Evolutionary conservation across 2,329 filamentous ascomycete genomes (phyloP).

Genomic region (Dryadomyces quercus-mongolicae): DNA sequence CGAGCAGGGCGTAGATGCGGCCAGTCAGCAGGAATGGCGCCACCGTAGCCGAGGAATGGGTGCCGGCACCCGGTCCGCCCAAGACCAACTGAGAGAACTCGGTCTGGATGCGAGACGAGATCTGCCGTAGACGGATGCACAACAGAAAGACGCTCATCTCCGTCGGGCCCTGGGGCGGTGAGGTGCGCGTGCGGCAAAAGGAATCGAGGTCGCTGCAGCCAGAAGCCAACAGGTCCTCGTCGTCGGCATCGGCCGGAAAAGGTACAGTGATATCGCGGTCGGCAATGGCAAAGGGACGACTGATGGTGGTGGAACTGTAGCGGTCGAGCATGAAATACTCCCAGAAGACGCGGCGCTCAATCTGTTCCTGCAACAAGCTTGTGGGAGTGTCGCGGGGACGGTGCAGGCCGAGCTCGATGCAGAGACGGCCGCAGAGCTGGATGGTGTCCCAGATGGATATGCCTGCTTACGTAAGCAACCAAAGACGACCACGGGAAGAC

Average conservation of each 20-base stretch:
- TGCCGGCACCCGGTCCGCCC: background rate
- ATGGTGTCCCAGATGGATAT: slow-evolving; percentile 4
- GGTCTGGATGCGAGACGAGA: slow-evolving; percentile 4
- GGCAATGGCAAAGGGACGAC: slow-evolving; percentile 27
- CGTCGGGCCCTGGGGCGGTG: background rate
- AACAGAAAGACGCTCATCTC: slow-evolving; percentile 1
- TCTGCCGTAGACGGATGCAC: background rate
- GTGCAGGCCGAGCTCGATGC: slow-evolving; percentile 3
- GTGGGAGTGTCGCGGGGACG: background rate
- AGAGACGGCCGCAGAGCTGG: slow-evolving; percentile 2
- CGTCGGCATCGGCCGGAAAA: slow-evolving; percentile 1
- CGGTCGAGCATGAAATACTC: slow-evolving; percentile 31
- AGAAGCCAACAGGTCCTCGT: background rate
- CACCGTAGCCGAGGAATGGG: background rate
- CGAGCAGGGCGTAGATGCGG: slow-evolving; percentile 1
- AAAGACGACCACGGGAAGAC: background rate
- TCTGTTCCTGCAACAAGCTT: background rate
- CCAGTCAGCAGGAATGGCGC: background rate
- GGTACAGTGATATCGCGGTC: slow-evolving; percentile 24
- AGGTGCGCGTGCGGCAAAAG: background rate
- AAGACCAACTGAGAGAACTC: background rate
- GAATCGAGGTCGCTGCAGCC: background rate
- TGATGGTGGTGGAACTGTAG: slow-evolving; percentile 28
- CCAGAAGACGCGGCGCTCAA: slow-evolving; percentile 26
- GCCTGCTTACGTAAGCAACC: background rate